Evolutionary conservation across 352 stramenopile genomes (phyloP).

Genomic region (Labyrinthula sp.): DNA sequence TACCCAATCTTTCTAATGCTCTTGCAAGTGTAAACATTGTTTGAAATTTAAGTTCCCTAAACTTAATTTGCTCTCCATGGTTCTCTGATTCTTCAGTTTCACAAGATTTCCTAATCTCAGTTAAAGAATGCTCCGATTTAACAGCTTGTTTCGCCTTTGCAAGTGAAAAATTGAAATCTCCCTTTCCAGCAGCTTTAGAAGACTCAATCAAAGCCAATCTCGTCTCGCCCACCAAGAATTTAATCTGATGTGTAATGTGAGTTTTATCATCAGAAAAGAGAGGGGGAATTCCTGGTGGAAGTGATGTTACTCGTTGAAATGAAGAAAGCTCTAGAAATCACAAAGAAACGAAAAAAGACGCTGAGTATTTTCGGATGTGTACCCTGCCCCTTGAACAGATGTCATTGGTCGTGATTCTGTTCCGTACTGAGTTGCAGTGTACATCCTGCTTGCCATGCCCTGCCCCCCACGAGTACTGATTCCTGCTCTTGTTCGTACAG

Average conservation of each 20-base stretch:
- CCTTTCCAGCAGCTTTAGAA: conserved; percentile 8
- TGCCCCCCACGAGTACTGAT: conserved; percentile 9
- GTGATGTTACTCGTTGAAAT: conserved; percentile 51
- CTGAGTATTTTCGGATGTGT: conserved; percentile 23
- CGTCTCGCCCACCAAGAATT: conserved; percentile 63
- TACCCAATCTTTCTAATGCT: conserved; percentile 69
- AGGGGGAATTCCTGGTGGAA: no score
- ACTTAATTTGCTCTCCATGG: conserved; percentile 63
- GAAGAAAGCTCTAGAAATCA: conserved; percentile 46
- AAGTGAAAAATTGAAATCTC: conserved; percentile 25
- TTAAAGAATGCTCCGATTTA: conserved; percentile 64
- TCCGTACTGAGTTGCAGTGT: conserved; percentile 18
- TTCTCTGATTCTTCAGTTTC: conserved; percentile 50
- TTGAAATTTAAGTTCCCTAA: conserved; percentile 75
- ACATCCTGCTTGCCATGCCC: conserved; percentile 20
- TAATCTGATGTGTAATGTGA: conserved; percentile 69
- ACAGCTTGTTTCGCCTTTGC: conserved; percentile 46
- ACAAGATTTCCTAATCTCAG: conserved; percentile 43
- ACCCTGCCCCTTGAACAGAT: conserved; percentile 66
- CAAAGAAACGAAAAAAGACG: conserved; percentile 5
- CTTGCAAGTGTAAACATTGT: conserved; percentile 80
- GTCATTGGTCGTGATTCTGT: conserved; percentile 66
- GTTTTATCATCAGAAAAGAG: conserved; percentile 61
- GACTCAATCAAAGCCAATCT: conserved; percentile 68
- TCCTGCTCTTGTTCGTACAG: no score